Conservation (phyloP, 176 grass and related monocot genomes). For the Pontederia paniculata region DNA sequence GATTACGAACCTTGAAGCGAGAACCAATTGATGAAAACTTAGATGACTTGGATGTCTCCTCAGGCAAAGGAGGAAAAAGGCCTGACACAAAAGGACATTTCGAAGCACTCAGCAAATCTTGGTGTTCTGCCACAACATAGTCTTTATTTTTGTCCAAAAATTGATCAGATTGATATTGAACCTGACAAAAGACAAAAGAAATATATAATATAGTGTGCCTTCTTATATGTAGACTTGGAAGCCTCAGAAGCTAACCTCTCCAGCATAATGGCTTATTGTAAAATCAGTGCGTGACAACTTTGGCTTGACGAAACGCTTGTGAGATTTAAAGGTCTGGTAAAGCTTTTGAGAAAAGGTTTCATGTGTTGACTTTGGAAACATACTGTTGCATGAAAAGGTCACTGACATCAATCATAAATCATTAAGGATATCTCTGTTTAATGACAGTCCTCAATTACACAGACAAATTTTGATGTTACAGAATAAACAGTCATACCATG, state of each 20-base stretch:
- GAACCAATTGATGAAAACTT: slow-evolving; percentile 95
- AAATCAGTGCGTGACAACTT: slow-evolving; percentile 97
- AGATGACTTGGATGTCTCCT: slow-evolving; percentile 86
- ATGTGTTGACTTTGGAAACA: slow-evolving; percentile 98
- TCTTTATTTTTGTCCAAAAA: slow-evolving; percentile 99
- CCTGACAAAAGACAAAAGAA: slow-evolving; percentile 30
- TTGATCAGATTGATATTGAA: slow-evolving; percentile 84
- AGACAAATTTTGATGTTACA: slow-evolving; percentile 18
- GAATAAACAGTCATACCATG: slow-evolving; percentile 46
- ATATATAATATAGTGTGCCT: slow-evolving; percentile 15
- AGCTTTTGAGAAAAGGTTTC: slow-evolving; percentile 96
- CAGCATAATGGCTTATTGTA: slow-evolving; percentile 80
- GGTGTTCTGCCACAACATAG: slow-evolving; percentile 96
- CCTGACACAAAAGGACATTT: slow-evolving; percentile 88
- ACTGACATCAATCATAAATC: slow-evolving; percentile 3
- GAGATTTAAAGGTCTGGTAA: slow-evolving; percentile 85
- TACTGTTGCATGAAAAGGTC: slow-evolving; percentile 37
- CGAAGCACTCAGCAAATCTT: slow-evolving; percentile 77
- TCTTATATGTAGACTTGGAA: slow-evolving; percentile 1
- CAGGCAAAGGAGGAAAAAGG: slow-evolving; percentile 69
- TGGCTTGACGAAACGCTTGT: slow-evolving; percentile 88
- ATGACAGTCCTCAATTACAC: not conserved
- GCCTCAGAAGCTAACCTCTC: slow-evolving; percentile 54
- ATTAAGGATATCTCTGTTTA: slow-evolving; percentile 21
- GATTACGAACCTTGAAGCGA: slow-evolving; percentile 70